Evolutionary conservation across 352 stramenopile genomes (phyloP).

Genomic region (Phytopythium boreale): DNA sequence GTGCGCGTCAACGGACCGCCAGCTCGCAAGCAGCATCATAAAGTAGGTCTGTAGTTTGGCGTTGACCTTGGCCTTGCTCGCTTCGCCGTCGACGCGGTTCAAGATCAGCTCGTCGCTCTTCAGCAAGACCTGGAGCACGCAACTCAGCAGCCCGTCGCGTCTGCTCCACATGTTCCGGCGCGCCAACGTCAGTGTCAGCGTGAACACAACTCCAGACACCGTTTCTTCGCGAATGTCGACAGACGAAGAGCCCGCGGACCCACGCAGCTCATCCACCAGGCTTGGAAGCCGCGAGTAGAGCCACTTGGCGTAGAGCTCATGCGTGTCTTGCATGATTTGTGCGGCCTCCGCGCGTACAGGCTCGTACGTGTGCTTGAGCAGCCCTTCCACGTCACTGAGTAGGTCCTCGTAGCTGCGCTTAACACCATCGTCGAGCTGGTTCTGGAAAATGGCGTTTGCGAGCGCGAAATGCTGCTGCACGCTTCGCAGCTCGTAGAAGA

Average conservation of each 20-base stretch:
- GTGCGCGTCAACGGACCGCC: constrained; percentile 40
- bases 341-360: constrained; percentile 33
- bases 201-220: constrained; percentile 22
- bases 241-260: constrained; percentile 19
- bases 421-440: constrained; percentile 11
- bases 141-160: constrained; percentile 28
- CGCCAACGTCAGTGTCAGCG: constrained; percentile 36
- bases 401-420: constrained; percentile 39
- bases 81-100: constrained; percentile 51
- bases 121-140: constrained; percentile 42
- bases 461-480: constrained; percentile 64
- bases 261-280: constrained; percentile 48
- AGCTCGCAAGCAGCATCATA: constrained; percentile 43
- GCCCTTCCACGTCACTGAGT: constrained; percentile 38
- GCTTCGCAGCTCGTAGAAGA: constrained; percentile 61
- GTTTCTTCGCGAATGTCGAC: constrained; percentile 7
- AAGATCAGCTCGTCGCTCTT: constrained; percentile 45
- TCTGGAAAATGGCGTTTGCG: constrained; percentile 34
- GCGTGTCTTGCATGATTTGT: constrained; percentile 46
- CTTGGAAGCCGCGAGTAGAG: constrained; percentile 36
- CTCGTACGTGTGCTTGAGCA: constrained; percentile 61
- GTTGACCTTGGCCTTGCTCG: constrained; percentile 51
- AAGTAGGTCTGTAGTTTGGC: constrained; percentile 56
- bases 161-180: constrained; percentile 49
- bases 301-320: constrained; percentile 55